Base-by-base conservation (phyloP, 1,284 basidiomycete genomes). In the Golubevia sp. region DNA sequence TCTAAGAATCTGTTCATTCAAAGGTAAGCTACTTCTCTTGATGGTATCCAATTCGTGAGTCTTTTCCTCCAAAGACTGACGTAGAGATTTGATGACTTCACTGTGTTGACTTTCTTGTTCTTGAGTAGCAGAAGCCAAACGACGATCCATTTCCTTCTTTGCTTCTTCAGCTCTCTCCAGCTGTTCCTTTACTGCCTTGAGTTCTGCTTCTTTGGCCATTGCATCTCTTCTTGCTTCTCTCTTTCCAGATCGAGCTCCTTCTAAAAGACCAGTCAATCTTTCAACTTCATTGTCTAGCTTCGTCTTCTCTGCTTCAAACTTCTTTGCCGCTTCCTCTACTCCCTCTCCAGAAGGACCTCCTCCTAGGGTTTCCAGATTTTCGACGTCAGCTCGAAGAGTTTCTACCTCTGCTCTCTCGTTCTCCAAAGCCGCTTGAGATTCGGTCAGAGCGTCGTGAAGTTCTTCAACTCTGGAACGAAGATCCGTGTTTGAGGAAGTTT, bases 321-420 rank as follows among this genome's bases (percentile, higher is more conserved):
- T 21, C 34, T n/a, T 25, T 20, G 49, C 23, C 26, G 38, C 21
- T 49, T 59, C 71, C 44, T 69, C 63, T 5, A 52, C 51, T 58
- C 30, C 48, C n/a, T n/a, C n/a, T n/a, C n/a, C n/a, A n/a, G n/a
- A n/a, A n/a, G n/a, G n/a, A 61, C 67, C 63, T 63, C 23, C 63
- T 60, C 27, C 59, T 55, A 23, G 53, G 51, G 7, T 54, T 27
- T 6, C 50, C 57, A 25, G 61, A 15, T 23, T 34, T 21, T 66
- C 53, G 26, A 65, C 63, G 49, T 77, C 71, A 4, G 71, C 55
- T 63, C 78, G 64, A 59, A 85, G 60, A 84, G 85, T 54, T 89
- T 98, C 74, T 91, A 92, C 80, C 96, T 97, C 82, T 92, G 95
- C 62, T 86, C 90, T 7, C 97, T 97, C 85, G 91, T 59, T 66